Evolutionary conservation across 208 protist genomes (phyloP), one percentile per base, ranked within the genome.

Genomic region (Trypanosomatidae sp.): DNA sequence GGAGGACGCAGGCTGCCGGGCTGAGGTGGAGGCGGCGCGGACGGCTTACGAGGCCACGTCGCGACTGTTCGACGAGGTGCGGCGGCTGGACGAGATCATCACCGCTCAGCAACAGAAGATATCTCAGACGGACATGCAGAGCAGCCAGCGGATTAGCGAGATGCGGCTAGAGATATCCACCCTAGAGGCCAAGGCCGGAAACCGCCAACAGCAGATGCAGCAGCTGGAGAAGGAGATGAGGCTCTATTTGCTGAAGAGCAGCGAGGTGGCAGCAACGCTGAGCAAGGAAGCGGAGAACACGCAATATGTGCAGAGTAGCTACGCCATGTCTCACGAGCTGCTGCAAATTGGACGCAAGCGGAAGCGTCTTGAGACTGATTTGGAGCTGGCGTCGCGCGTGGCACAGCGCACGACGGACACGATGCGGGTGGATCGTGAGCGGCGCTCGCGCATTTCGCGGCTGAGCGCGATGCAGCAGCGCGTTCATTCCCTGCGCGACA

Each of bases 151-250:
- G 58, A 88, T 94, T 30, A 85, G 82, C 47, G 87, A 89, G 71
- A 93, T 95, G 69, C 83, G 87, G 25, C 74, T 92, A 22, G 87
- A 96, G 70, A 87, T 93, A 53, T 81, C 87, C 53, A 68, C 89
- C 7, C 76, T 92, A 13, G 87, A 93, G 82, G 85, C 81, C 25
- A 81, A 80, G 67, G 72, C 77, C 17, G 79, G 76, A 65, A 86
- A 83, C 47, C 87, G 81, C 19, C 70, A 76, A 62, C 83, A 88
- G 73, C 87, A 96, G 76, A 49, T 90, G 22, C 71, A 82, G 62
- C 79, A 80, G 56, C 56, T 91, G 43, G 77, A 92, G 60, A 91
- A 89, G 66, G 86, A 92, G 68, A 76, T 84, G 55, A 69, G 67
- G 30, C 72, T 93, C 1, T 91, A 91, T 56, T 39, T 71, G 52